Evolutionary conservation across 345 rosid species (phyloP).

Genomic region (Ceriops decandra): DNA sequence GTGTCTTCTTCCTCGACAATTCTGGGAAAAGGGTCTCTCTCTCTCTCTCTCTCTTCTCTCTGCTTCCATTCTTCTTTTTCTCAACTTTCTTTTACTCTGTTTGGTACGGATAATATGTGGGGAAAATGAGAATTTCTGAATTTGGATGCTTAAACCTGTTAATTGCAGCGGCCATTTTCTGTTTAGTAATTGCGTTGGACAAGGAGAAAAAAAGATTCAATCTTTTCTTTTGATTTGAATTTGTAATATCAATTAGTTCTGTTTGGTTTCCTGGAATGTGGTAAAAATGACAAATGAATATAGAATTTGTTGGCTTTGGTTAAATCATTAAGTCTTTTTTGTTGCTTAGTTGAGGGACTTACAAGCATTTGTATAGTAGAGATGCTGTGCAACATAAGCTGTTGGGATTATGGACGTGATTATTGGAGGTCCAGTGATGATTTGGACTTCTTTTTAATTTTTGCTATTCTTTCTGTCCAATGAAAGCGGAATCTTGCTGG

Average conservation of each 20-base stretch:
- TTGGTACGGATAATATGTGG: background rate
- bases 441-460: background rate
- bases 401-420: background rate
- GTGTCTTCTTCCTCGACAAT: conserved; percentile 62
- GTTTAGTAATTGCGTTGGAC: background rate
- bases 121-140: background rate
- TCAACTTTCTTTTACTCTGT: background rate
- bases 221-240: background rate
- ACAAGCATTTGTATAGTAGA: background rate
- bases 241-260: background rate
- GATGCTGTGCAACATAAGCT: background rate
- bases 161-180: background rate
- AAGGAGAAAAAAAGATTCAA: too few relatives aligned
- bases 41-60: background rate
- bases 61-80: background rate
- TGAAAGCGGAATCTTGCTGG: conserved; percentile 1
- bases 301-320: background rate
- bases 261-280: background rate
- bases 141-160: background rate
- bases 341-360: background rate
- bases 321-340: background rate
- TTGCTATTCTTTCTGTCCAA: background rate
- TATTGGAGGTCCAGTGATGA: background rate
- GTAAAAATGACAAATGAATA: background rate
- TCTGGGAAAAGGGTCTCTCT: conserved; percentile 61